These are phyloP conservation scores for Serpula lacrymans DNA, from an alignment of 768 basidiomycete genomes.

Conservation along the genomic window DNA sequence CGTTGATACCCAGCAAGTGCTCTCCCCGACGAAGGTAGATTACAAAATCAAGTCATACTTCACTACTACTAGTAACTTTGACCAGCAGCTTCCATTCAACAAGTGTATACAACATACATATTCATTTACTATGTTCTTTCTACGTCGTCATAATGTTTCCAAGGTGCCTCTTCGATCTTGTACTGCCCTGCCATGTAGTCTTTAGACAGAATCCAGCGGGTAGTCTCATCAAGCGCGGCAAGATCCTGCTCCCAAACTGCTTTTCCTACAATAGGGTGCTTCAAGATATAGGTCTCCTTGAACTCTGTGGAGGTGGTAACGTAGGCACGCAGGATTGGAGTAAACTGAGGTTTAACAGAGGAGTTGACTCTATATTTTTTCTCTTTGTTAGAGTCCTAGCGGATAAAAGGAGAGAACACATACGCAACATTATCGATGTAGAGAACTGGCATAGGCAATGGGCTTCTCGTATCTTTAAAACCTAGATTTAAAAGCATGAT, in stretches of 20 bases:
- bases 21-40: too few species aligned
- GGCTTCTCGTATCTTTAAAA: too few species aligned
- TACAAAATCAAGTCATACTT: too few species aligned
- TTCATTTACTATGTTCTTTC: too few species aligned
- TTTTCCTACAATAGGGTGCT: neutral
- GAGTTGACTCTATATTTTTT: neutral
- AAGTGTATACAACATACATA: too few species aligned
- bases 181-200: neutral
- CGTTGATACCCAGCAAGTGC: too few species aligned
- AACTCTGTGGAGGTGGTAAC: slow-evolving; percentile 1
- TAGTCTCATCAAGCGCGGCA: neutral
- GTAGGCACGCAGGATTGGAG: neutral
- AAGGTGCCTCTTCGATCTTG: neutral
- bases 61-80: too few species aligned
- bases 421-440: slow-evolving; percentile 1
- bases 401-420: neutral
- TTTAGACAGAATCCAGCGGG: neutral
- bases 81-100: too few species aligned
- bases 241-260: neutral
- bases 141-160: too few species aligned
- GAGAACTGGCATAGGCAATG: neutral
- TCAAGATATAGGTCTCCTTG: neutral
- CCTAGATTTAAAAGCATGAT: too few species aligned
- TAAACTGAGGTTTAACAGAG: neutral
- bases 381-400: neutral